Percentiles rank a stretch among this genome's conserved stretches.
These are phyloP conservation scores for Emericellopsis cladophorae DNA, from an alignment of 2,329 filamentous ascomycete species.

Conservation along the genomic window DNA sequence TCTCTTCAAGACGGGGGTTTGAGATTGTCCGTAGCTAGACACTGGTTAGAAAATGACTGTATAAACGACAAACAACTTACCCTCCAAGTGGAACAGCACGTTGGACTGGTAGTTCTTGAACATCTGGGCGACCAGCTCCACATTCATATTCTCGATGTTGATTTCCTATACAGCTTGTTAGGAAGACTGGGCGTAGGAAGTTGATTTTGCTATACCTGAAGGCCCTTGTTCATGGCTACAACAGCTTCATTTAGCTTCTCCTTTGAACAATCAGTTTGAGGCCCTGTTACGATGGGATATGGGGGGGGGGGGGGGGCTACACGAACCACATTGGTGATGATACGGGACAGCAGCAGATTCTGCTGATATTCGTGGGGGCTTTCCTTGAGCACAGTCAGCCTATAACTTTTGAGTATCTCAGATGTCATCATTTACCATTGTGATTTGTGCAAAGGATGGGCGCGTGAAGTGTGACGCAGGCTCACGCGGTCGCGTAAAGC, in stretches of 20 bases:
- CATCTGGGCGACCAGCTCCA: conserved; percentile 96
- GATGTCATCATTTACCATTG: background rate
- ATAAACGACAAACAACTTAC: conserved; percentile 29
- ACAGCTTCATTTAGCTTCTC: conserved; percentile 96
- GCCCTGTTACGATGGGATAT: background rate
- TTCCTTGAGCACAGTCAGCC: conserved; percentile 40
- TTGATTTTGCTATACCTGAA: conserved; percentile 48
- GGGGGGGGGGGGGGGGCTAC: background rate
- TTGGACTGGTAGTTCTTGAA: conserved; percentile 99
- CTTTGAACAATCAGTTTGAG: conserved; percentile 28
- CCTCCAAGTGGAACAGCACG: conserved; percentile 92
- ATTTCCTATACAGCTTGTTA: conserved; percentile 54
- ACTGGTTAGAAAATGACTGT: background rate
- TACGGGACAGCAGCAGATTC: conserved; percentile 80
- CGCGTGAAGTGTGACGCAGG: background rate
- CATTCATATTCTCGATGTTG: conserved; percentile 98
- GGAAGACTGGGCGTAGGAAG: background rate
- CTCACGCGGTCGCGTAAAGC: too few relatives aligned
- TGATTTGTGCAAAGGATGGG: background rate
- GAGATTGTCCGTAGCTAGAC: conserved; percentile 65
- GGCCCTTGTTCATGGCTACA: conserved; percentile 80
- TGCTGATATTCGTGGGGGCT: conserved; percentile 97
- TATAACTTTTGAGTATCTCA: background rate
- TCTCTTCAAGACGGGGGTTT: conserved; percentile 55
- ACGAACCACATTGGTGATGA: conserved; percentile 93